Percentiles rank a stretch among this genome's conserved stretches.
Conservation (phyloP, 2,329 filamentous ascomycete species). For the Penicillium sp. region DNA sequence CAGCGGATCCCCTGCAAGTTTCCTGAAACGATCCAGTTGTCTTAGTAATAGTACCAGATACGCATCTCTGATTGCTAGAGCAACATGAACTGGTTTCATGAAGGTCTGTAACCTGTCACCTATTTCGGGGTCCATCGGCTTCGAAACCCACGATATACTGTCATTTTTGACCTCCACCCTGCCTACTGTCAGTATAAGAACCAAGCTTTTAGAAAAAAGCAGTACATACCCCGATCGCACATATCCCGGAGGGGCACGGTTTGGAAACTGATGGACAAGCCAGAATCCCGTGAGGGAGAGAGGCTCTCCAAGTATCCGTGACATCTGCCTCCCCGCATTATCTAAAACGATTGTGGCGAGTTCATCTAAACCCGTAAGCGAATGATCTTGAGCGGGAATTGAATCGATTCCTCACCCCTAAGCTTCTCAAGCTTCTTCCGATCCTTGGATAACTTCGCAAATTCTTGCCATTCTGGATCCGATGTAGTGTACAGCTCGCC, state of each 20-base stretch:
- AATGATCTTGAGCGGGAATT: constrained; percentile 6
- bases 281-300: constrained; percentile 54
- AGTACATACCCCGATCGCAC: constrained; percentile 57
- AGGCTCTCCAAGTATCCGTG: constrained; percentile 46
- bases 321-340: constrained; percentile 46
- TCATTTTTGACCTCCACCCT: constrained; percentile 30
- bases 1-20: constrained; percentile 12
- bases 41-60: constrained; percentile 29
- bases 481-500: constrained; percentile 32
- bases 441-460: constrained; percentile 58
- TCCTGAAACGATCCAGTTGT: constrained; percentile 27
- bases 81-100: constrained; percentile 32
- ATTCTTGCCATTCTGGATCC: constrained; percentile 64
- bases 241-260: constrained; percentile 58
- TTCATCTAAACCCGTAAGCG: constrained; percentile 39
- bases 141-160: constrained; percentile 28
- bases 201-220: not conserved
- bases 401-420: constrained; percentile 32
- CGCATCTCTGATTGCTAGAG: constrained; percentile 35
- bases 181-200: constrained; percentile 9
- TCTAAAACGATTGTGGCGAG: constrained; percentile 46
- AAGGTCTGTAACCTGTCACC: constrained; percentile 30
- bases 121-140: constrained; percentile 28
- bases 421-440: constrained; percentile 48
- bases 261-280: constrained; percentile 62